Evolutionary conservation across 2,329 filamentous ascomycete genomes (phyloP).

Genomic region (Metarhizium robertsii): DNA sequence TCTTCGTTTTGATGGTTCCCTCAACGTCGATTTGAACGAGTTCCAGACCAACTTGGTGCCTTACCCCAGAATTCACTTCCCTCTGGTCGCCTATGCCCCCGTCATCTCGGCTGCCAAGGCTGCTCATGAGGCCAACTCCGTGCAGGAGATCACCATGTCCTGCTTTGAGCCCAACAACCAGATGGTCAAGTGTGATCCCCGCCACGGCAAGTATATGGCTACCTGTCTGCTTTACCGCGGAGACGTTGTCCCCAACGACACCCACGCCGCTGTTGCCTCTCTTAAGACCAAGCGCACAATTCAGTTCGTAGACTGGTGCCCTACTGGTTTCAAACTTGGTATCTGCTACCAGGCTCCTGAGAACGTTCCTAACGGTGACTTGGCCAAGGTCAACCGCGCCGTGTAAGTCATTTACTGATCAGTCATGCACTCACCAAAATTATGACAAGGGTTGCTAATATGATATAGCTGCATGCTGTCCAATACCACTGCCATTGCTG

Average conservation of each 20-base stretch:
- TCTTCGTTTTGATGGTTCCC: conserved; percentile 94
- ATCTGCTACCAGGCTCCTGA: conserved; percentile 99
- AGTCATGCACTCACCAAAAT: not conserved
- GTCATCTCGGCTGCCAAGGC: conserved; percentile 94
- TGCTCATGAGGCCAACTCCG: conserved; percentile 94
- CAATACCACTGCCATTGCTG: conserved; percentile 97
- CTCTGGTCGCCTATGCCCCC: conserved; percentile 90
- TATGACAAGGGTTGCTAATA: conserved; percentile 14
- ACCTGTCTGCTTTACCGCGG: conserved; percentile 97
- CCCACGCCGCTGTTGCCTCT: conserved; percentile 82
- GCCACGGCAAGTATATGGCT: conserved; percentile 99
- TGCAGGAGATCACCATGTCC: conserved; percentile 96
- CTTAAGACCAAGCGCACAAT: conserved; percentile 99
- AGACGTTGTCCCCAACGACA: conserved; percentile 95
- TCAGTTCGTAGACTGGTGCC: conserved; percentile 99
- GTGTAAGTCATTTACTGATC: conserved; percentile 55
- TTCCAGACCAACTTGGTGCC: conserved; percentile 99
- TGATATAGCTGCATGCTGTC: conserved; percentile 80
- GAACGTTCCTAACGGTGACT: conserved; percentile 91
- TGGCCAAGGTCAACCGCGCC: conserved; percentile 95
- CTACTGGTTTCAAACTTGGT: conserved; percentile 99
- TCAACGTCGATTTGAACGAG: conserved; percentile 99
- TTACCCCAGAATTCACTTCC: conserved; percentile 99
- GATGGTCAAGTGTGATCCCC: conserved; percentile 99
- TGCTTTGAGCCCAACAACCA: conserved; percentile 99